A percentile compares a stretch with the other conserved stretches of the same genome.
These are phyloP conservation scores for Podaxis carcinomalis DNA, from an alignment of 768 basidiomycete species.

Conservation along the genomic window DNA sequence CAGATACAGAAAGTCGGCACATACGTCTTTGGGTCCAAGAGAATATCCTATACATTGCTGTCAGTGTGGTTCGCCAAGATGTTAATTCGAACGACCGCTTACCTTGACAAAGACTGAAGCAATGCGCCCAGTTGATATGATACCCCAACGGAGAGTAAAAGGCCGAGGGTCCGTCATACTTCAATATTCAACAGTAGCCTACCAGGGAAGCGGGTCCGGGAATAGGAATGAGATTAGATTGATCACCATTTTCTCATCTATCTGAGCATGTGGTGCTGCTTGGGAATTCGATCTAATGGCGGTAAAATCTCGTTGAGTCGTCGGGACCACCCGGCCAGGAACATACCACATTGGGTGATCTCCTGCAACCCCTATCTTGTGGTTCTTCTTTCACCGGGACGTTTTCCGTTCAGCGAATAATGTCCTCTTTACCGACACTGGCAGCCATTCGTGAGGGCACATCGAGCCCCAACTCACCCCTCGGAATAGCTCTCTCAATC, in stretches of 20 bases:
- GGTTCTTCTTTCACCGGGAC: not conserved
- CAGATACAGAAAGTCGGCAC: not conserved
- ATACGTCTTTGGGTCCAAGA: slow-evolving; percentile 71
- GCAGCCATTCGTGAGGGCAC: slow-evolving; percentile 25
- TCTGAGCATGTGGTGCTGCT: not conserved
- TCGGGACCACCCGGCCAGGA: slow-evolving; percentile 10
- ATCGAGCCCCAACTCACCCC: slow-evolving; percentile 31
- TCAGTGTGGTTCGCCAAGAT: not conserved
- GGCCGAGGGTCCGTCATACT: slow-evolving; percentile 30
- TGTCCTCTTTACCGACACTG: slow-evolving; percentile 31
- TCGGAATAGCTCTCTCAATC: slow-evolving; percentile 27
- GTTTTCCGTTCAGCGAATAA: slow-evolving; percentile 4
- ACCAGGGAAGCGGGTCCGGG: not conserved
- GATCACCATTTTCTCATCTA: slow-evolving; percentile 1
- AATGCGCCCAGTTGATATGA: slow-evolving; percentile 80
- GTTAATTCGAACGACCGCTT: slow-evolving; percentile 2
- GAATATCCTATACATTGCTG: slow-evolving; percentile 51
- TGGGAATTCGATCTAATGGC: not conserved
- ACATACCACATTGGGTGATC: not conserved
- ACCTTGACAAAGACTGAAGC: slow-evolving; percentile 67
- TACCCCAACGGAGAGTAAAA: slow-evolving; percentile 71
- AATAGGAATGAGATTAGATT: slow-evolving; percentile 1
- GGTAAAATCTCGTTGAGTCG: slow-evolving; percentile 12
- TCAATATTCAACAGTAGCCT: not conserved
- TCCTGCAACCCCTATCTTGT: slow-evolving; percentile 2